phyloP scores from a whole-genome alignment of 305 asterid genomes.

The Fraxinus angustifolia region DNA sequence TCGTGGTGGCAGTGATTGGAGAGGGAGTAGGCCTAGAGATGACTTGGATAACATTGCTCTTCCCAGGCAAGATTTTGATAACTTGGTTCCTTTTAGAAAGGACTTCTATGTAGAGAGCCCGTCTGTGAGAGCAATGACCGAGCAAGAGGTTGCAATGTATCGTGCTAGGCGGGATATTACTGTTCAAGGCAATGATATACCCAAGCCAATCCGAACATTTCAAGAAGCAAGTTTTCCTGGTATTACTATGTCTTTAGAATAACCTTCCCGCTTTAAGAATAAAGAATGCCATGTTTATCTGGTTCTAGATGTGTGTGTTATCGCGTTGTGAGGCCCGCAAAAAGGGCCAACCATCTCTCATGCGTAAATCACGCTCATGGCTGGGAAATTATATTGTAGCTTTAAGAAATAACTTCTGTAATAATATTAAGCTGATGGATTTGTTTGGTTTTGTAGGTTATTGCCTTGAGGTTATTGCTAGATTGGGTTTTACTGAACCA shows the following conservation, averaged over 20 bases:
- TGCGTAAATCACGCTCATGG: neutral
- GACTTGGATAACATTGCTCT: constrained; percentile 68
- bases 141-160: constrained; percentile 61
- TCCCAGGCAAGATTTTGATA: constrained; percentile 73
- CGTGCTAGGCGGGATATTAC: constrained; percentile 75
- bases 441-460: constrained; percentile 43
- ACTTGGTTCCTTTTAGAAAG: constrained; percentile 75
- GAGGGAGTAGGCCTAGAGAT: constrained; percentile 52
- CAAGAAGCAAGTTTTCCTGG: constrained; percentile 90
- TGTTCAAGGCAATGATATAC: constrained; percentile 71
- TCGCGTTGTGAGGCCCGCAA: neutral
- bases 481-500: constrained; percentile 78
- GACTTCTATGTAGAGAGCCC: constrained; percentile 74
- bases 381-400: neutral
- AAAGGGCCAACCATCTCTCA: neutral
- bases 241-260: constrained; percentile 23
- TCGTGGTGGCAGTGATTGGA: constrained; percentile 33
- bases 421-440: constrained; percentile 23
- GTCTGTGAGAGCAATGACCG: constrained; percentile 67
- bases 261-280: neutral
- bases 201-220: constrained; percentile 78
- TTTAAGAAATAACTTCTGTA: neutral
- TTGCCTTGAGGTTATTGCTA: constrained; percentile 73
- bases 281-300: constrained; percentile 4
- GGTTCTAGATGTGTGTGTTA: neutral